Percentiles rank a stretch among this genome's conserved stretches.
Evolutionary conservation across 2,329 filamentous ascomycete genomes (phyloP).

Genomic region (Pestalotiopsis sp.): DNA sequence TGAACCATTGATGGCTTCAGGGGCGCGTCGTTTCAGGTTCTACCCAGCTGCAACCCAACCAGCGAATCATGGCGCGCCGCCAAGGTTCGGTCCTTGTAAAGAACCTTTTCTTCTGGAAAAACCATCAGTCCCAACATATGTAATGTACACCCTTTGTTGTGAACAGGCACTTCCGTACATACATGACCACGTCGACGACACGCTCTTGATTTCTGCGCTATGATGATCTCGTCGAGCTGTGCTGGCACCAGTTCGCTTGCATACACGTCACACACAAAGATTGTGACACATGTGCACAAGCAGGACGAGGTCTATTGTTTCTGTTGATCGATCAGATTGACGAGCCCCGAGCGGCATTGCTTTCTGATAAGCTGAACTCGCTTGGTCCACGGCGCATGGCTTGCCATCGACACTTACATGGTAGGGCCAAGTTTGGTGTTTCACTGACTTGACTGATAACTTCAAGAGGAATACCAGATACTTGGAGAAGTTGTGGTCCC

Average conservation of each 20-base stretch:
- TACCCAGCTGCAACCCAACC: neutral
- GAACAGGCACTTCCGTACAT: neutral
- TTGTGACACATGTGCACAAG: neutral
- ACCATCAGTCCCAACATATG: neutral
- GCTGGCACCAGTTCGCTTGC: neutral
- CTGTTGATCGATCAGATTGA: neutral
- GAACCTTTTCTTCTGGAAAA: neutral
- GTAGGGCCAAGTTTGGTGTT: neutral
- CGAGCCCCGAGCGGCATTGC: neutral
- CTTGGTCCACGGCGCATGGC: neutral
- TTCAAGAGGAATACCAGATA: neutral
- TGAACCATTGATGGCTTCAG: conserved; percentile 2
- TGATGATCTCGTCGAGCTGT: neutral
- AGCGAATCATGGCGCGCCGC: neutral
- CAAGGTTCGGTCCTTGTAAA: neutral
- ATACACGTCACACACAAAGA: neutral
- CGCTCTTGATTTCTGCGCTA: neutral
- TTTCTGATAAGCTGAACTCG: neutral
- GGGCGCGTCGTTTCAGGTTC: neutral
- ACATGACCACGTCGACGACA: neutral
- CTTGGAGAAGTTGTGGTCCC: neutral
- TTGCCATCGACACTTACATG: neutral
- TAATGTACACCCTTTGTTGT: neutral
- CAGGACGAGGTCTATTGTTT: neutral
- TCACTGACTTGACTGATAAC: neutral